phyloP scores from a whole-genome alignment of 73 alveolate genomes.

The Tetrahymena elliotti region DNA sequence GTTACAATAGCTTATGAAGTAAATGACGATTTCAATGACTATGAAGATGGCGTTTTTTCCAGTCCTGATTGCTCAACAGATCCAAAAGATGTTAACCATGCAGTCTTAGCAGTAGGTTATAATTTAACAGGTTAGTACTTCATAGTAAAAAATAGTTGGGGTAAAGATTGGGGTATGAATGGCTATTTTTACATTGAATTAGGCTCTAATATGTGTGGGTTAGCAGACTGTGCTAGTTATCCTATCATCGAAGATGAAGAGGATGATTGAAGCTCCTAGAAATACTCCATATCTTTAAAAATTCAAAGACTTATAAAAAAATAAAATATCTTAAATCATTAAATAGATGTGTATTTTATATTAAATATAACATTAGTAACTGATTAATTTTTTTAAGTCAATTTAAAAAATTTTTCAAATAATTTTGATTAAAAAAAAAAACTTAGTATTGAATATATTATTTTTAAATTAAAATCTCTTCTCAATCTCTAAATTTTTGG shows the following conservation, averaged over 20 bases:
- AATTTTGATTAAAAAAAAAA: no score
- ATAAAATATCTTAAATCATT: no score
- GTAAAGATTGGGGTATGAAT: conserved; percentile 73
- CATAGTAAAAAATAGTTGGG: conserved; percentile 86
- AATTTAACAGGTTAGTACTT: conserved; percentile 53
- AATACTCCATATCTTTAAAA: no score
- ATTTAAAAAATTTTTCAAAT: no score
- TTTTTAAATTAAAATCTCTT: no score
- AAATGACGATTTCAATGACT: conserved; percentile 25
- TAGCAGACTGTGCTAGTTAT: conserved; percentile 10
- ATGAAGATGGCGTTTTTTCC: neutral
- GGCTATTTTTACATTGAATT: conserved; percentile 74
- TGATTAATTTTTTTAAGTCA: no score
- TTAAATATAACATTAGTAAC: no score
- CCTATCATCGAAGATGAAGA: neutral
- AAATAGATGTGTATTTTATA: no score
- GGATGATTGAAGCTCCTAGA: neutral
- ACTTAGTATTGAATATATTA: no score
- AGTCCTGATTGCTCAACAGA: conserved; percentile 1
- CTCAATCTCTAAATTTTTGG: no score
- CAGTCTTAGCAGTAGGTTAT: conserved; percentile 85
- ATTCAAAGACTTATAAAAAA: no score
- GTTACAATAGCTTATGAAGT: conserved; percentile 53
- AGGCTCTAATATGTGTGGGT: conserved; percentile 71
- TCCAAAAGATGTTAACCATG: conserved; percentile 48